A percentile compares a stretch with the other conserved stretches of the same genome.
phyloP scores from a whole-genome alignment of 176 grass and related monocot genomes.

The Triticum aestivum region DNA sequence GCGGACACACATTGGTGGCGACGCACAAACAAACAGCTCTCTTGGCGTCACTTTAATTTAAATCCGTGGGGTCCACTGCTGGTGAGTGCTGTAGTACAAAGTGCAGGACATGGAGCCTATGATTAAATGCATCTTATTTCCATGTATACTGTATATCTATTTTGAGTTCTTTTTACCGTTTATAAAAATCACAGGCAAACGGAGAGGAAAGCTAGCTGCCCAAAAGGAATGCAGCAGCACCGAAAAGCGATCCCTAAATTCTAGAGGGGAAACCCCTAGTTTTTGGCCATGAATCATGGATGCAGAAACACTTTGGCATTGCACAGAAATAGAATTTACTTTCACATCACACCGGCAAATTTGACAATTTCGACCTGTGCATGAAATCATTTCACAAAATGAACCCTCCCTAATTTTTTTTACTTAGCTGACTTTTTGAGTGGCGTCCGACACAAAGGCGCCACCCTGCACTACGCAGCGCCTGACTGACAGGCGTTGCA shows the following conservation, averaged over 20 bases:
- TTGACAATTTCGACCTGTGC: too few species aligned
- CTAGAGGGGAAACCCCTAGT: neutral
- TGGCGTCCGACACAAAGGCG: too few species aligned
- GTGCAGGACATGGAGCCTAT: neutral
- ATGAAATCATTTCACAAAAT: too few species aligned
- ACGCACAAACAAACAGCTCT: neutral
- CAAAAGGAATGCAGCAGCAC: neutral
- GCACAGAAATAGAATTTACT: too few species aligned
- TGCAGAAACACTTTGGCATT: neutral
- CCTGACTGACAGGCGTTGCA: too few species aligned
- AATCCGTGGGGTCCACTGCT: neutral
- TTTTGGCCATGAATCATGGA: neutral
- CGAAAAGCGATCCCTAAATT: neutral
- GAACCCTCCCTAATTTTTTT: too few species aligned
- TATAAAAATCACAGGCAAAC: neutral
- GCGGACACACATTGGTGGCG: neutral
- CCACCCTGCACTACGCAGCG: too few species aligned
- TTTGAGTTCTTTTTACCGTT: neutral
- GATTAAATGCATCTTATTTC: conserved; percentile 1
- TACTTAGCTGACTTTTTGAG: too few species aligned
- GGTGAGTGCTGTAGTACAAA: conserved; percentile 1
- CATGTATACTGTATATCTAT: neutral
- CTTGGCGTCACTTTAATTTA: conserved; percentile 6
- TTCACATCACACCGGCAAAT: too few species aligned
- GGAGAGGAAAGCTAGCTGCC: neutral